Evolutionary conservation across 306 rosid species (phyloP), one percentile per base, ranked within the genome.

Genomic region (Trifolium fragiferum): DNA sequence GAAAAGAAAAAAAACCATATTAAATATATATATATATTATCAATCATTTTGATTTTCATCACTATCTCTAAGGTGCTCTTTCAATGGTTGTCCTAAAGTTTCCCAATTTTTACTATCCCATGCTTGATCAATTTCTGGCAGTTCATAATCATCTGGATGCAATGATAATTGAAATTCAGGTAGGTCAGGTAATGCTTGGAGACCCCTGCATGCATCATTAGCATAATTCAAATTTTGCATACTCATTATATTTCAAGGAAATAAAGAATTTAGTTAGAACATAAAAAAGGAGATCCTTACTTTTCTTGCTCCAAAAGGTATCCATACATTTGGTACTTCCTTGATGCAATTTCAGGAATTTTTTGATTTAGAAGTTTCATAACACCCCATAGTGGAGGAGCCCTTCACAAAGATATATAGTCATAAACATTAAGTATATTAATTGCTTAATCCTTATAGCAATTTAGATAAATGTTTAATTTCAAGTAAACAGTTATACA

Each of bases 101-200:
- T 86, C 92, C 91, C 93, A 88, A 62, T 82, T 84, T 66, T 80
- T 80, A 68, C 72, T 84, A 40, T 86, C 86, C 99, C 99, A 94
- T 63, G 86, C 80, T 76, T 87, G 65, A 81, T 94, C 89, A 32
- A 81, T 77, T 59, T 92, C 87, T 3, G 97, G 97, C 21, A 92
- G 77, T 67, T 78, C 86, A 82, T 84, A 94, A 12, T 90, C 95
- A 68, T 94, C 97, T 15, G 99, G 97, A 25, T 78, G 86, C 61
- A 92, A 76, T 76, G 99, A 94, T 68, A 92, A 83, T 78, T 92
- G 92, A 50, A 94, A 94, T 65, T 94, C 96, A 41, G 99, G 99
- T 62, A 94, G 82, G 7, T 90, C 97, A 35, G 99, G 99, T 82
- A 94, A 79, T 74, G 80, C 65, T 79, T 87, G 95, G 11, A 90